Evolutionary conservation across 2,329 filamentous ascomycete species (phyloP).

Genomic region (Aschersonia sp.): DNA sequence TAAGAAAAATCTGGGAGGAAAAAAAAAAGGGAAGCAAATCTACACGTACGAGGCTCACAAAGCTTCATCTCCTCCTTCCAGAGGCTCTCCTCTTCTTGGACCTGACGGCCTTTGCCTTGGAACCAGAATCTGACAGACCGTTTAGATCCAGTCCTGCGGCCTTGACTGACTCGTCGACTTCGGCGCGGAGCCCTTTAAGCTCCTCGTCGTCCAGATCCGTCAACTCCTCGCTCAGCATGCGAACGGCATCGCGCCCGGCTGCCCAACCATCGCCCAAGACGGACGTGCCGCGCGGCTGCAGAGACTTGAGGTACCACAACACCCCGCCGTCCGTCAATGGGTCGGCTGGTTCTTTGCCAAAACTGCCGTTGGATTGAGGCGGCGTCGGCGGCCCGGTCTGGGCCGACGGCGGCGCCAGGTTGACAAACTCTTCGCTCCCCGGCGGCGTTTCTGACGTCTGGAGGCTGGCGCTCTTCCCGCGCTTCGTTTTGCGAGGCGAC

Average conservation of each 20-base stretch:
- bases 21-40: neutral
- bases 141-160: slow-evolving; percentile 13
- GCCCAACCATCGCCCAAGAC: slow-evolving; percentile 52
- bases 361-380: slow-evolving; percentile 47
- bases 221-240: slow-evolving; percentile 67
- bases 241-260: slow-evolving; percentile 52
- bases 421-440: slow-evolving; percentile 30
- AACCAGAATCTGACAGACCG: slow-evolving; percentile 4
- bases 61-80: slow-evolving; percentile 16
- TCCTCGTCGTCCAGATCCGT: slow-evolving; percentile 89
- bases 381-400: slow-evolving; percentile 44
- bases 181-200: slow-evolving; percentile 51
- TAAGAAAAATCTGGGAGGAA: neutral
- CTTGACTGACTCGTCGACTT: slow-evolving; percentile 29
- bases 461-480: slow-evolving; percentile 9
- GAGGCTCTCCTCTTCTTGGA: slow-evolving; percentile 20
- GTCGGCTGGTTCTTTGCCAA: slow-evolving; percentile 32
- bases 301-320: slow-evolving; percentile 75
- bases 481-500: slow-evolving; percentile 11
- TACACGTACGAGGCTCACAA: neutral
- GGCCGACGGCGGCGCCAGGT: slow-evolving; percentile 9
- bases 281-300: slow-evolving; percentile 67
- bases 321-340: slow-evolving; percentile 60
- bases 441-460: slow-evolving; percentile 28
- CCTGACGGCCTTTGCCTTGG: slow-evolving; percentile 15